A percentile compares a stretch with the other conserved stretches of the same genome.
phyloP scores from a whole-genome alignment of 176 grass and related monocot genomes.

The Microstegium vimineum region DNA sequence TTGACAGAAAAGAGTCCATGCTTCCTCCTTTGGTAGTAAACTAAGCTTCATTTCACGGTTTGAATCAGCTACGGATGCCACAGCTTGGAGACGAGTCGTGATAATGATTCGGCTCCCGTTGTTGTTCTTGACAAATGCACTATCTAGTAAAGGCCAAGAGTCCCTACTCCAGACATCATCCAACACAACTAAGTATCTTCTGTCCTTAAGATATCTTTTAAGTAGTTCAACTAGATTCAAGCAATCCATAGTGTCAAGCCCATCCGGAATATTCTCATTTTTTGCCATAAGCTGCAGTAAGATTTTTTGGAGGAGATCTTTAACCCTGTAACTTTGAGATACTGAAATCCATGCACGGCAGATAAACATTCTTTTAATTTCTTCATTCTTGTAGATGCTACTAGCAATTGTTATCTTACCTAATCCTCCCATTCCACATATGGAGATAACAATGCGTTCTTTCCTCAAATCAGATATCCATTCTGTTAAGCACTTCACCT shows the following conservation, averaged over 20 bases:
- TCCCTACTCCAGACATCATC: constrained; percentile 53
- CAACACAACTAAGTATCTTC: constrained; percentile 40
- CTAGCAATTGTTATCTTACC: constrained; percentile 44
- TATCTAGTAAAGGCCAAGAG: constrained; percentile 29
- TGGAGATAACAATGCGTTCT: constrained; percentile 30
- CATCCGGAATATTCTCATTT: constrained; percentile 4
- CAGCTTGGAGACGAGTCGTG: constrained; percentile 36
- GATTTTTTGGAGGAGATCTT: constrained; percentile 44
- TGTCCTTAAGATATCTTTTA: constrained; percentile 21
- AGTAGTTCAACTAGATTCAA: constrained; percentile 20
- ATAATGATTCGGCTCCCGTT: constrained; percentile 24
- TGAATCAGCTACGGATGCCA: constrained; percentile 19
- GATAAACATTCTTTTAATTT: constrained; percentile 33
- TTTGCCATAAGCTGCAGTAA: constrained; percentile 22
- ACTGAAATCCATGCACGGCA: constrained; percentile 43
- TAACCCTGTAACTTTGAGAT: constrained; percentile 32
- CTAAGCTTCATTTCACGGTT: constrained; percentile 19
- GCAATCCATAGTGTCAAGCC: constrained; percentile 25
- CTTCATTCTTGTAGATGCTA: constrained; percentile 33
- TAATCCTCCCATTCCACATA: constrained; percentile 50
- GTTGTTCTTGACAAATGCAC: constrained; percentile 26
- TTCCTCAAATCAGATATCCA: constrained; percentile 21
- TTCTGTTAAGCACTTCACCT: constrained; percentile 16
- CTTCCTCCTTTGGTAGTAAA: constrained; percentile 29
- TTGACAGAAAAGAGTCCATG: constrained; percentile 30